Base-by-base conservation (phyloP, 2,329 filamentous ascomycete species). In the Scedosporium dehoogii region DNA sequence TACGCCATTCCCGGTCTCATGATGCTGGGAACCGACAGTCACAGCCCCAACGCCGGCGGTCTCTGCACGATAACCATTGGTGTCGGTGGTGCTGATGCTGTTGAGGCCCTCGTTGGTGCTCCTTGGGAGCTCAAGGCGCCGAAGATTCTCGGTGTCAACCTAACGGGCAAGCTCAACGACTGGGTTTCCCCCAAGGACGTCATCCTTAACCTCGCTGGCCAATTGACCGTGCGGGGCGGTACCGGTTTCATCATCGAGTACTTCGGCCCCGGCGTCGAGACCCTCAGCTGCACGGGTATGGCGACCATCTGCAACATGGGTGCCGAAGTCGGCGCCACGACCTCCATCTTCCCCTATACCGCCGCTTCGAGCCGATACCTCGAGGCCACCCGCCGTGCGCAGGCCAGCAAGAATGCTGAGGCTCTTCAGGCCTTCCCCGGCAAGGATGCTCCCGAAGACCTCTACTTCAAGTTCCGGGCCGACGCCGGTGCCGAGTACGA, bases 81-180 rank as follows among this genome's bases (percentile, higher is more conserved):
- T 74, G 94, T 99, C 41, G 94, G 94, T 71, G 94, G 94, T 71
- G 94, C 94, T 25, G 94, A 99, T 76, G 94, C 94, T 25, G 94
- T 99, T 2, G 94, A 99, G 77, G 94, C 93, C 6, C 84, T 99
- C 48, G 94, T 97, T 2, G 92, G 96, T 71, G 92, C 92, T 7
- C 94, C 94, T 0, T 99, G 94, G 94, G 94, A 99, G 77, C 79
- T 99, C 64, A 97, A 96, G 80, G 94, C 94, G 4, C 94, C 94
- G 16, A 92, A 91, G 74, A 82, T 99, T 59, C 78, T 97, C 12
- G 92, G 92, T 70, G 92, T 97, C 9, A 85, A 87, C 71, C 81
- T 97, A 51, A 88, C 88, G 64, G 94, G 94, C 68, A 79, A 90
- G 76, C 83, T 99, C 64, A 90, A 81, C 73, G 92, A 90, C 70